Base-by-base conservation (phyloP, 257 asterid genomes). In the Rubia yunnanensis region DNA sequence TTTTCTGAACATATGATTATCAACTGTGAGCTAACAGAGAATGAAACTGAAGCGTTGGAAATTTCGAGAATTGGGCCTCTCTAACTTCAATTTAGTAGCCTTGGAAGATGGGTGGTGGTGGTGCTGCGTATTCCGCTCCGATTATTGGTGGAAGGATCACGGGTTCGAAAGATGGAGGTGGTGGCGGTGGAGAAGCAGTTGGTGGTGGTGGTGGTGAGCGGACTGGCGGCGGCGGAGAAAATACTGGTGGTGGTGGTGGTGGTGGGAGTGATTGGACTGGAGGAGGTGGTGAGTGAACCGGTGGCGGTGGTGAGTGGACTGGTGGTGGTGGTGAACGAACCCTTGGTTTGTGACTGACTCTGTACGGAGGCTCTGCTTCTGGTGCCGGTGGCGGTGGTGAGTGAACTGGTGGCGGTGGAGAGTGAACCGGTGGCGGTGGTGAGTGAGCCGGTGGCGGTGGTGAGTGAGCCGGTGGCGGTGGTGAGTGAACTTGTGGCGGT, bases 51-150 rank as follows among this genome's bases (percentile, higher is more conserved):
- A 49, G 28, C n/a, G 36, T 15, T n/a, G 1, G 23, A 27, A 57
- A 28, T n/a, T 30, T 0, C 2, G 30, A 57, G 48, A 10, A 15
- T n/a, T 7, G 1, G n/a, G 11, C 35, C 46, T 35, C 35, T 20
- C 35, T 48, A 7, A 32, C 50, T 50, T 20, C 8, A 14, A n/a
- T 23, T 62, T 70, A 77, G 66, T 77, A 77, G 65, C 76, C 78
- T 14, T 62, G 70, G 70, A 69, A 60, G 13, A 69, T 52, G 24
- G 81, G 81, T 50, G 78, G 81, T 2, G 81, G 81, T 26, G 81
- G 78, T 65, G 81, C 70, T 48, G 75, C 58, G 50, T 77, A 77
- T 24, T 60, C 7, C 2, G 69, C 44, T 26, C 81, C 81, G 22
- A 69, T 9, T 14, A 48, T 18, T 36, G 78, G 78, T 13, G 81